Evolutionary conservation across 441 rosid genomes (phyloP), one percentile per base, ranked within the genome.

Genomic region (Cnidoscolus chayamansa): DNA sequence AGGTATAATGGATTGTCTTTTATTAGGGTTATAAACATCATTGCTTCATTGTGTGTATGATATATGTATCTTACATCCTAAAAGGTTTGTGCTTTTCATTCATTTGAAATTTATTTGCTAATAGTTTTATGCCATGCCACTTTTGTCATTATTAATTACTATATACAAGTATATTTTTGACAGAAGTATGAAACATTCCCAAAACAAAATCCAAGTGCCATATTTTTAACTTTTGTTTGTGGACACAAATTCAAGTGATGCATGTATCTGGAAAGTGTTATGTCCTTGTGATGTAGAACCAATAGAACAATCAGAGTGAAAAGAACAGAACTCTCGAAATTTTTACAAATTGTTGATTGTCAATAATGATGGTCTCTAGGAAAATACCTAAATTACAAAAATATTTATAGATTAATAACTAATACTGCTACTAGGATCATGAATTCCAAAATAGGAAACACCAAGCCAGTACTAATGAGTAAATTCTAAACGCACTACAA

Each of bases 1-100:
- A 94, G 91, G 98, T 94, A 32, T 16, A 73, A 10, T 19, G 56
- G 70, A 8, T 16, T 72, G 96, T 51, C 37, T 49, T 10, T n/a
- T 49, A 19, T 45, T 2, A 30, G 53, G 4, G 8, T 59, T 61
- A 45, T 55, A 37, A 59, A 35, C 2, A 19, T 70, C 50, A 30
- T 50, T 54, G 1, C 11, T 13, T n/a, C 57, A 30, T 50, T 54
- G 5, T 17, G 37, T n/a, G 19, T 55, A 37, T 20, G 0, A 32
- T 65, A 16, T 15, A 19, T 54, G 37, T 53, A 12, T 6, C 7
- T 35, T 9, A 40, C 43, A 31, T 48, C 15, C 31, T 53, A n/a
- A 35, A 37, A 8, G 4, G 5, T 16, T 35, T 15, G 16, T 17
- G 60, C 0, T 54, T 4, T 32, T 40, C 54, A 10, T 35, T 94